phyloP scores from a whole-genome alignment of 805 yeast genomes.

The Torulaspora franciscae region DNA sequence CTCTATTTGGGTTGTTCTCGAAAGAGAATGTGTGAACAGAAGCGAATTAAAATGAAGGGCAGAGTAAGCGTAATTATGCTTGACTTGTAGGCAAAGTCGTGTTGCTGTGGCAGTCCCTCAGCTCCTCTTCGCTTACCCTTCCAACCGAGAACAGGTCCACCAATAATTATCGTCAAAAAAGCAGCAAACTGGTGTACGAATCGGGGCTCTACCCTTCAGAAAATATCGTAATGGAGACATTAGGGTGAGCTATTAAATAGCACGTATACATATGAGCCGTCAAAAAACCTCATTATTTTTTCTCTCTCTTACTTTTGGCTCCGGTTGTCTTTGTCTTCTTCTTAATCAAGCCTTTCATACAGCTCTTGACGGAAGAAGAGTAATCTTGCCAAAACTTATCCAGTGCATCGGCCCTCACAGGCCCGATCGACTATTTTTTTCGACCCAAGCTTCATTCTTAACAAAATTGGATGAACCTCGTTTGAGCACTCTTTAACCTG shows the following conservation, averaged over 20 bases:
- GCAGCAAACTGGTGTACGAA: slow-evolving; percentile 34
- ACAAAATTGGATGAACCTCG: slow-evolving; percentile 53
- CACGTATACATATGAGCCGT: slow-evolving; percentile 6
- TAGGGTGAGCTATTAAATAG: slow-evolving; percentile 8
- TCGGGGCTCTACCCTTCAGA: slow-evolving; percentile 58
- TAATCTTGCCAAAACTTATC: slow-evolving; percentile 77
- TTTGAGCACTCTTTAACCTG: slow-evolving; percentile 17
- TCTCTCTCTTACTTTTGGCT: slow-evolving; percentile 13
- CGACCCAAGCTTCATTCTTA: slow-evolving; percentile 51
- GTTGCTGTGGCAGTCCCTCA: no score
- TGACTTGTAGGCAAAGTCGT: not conserved
- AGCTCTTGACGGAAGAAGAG: slow-evolving; percentile 60
- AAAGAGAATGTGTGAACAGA: no score
- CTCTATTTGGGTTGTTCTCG: not conserved
- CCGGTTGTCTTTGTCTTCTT: slow-evolving; percentile 49
- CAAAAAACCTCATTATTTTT: slow-evolving; percentile 8
- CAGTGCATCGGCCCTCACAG: slow-evolving; percentile 56
- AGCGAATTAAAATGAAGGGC: no score
- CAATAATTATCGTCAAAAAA: no score
- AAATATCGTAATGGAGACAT: slow-evolving; percentile 48
- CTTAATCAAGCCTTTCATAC: slow-evolving; percentile 71
- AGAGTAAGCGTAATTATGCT: not conserved
- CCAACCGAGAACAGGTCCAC: no score
- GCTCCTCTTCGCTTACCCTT: no score
- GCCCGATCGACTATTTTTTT: slow-evolving; percentile 68